Evolutionary conservation across 75 land plant genomes (phyloP).

Genomic region (Cunninghamia lanceolata): DNA sequence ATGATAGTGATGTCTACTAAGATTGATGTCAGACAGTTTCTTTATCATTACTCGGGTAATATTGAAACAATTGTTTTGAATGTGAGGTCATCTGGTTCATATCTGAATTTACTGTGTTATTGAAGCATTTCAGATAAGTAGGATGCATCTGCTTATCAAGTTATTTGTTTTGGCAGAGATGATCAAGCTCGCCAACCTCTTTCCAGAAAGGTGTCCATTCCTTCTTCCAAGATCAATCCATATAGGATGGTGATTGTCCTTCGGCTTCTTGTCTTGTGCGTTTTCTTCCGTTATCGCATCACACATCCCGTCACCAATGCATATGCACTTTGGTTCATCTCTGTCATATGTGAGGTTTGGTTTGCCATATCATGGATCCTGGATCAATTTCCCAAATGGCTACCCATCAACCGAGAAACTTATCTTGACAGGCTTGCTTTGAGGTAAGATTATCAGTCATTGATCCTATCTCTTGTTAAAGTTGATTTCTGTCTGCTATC

Average conservation of each 20-base stretch:
- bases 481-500: background rate
- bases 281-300: constrained; percentile 78
- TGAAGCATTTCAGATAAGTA: background rate
- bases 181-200: constrained; percentile 89
- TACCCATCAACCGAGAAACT: constrained; percentile 86
- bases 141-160: background rate
- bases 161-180: constrained; percentile 44
- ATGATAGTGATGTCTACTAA: background rate
- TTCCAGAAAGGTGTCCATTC: constrained; percentile 79
- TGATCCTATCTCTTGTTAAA: background rate
- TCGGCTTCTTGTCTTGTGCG: constrained; percentile 62
- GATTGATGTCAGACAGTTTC: background rate
- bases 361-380: constrained; percentile 88
- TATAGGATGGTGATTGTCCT: constrained; percentile 82
- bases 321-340: constrained; percentile 70
- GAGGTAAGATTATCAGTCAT: constrained; percentile 28
- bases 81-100: background rate
- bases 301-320: constrained; percentile 77
- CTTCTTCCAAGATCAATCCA: constrained; percentile 85
- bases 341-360: constrained; percentile 89
- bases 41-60: background rate
- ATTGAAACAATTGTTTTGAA: background rate
- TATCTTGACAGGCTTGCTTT: constrained; percentile 79
- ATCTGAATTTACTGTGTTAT: background rate
- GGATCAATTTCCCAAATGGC: constrained; percentile 90